A percentile compares a stretch with the other conserved stretches of the same genome.
Conservation (phyloP, 176 grass and related monocot genomes). For the Aegilops bicornis region DNA sequence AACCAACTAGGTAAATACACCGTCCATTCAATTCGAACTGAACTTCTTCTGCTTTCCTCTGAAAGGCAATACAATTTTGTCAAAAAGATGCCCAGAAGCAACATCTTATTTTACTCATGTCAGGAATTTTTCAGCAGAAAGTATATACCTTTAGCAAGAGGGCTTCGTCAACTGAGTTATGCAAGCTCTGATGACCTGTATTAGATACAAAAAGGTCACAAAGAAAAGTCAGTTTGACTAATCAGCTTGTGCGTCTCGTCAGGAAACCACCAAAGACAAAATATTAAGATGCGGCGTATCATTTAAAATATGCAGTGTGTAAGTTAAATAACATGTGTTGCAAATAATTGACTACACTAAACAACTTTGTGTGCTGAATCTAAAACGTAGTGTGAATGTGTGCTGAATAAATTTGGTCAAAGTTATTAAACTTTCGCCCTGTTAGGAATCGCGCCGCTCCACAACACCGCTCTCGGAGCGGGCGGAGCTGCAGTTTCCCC, state of each 20-base stretch:
- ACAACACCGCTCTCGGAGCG: too few relatives aligned
- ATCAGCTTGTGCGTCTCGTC: background rate
- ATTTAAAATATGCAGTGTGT: background rate
- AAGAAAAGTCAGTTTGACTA: slow-evolving; percentile 27
- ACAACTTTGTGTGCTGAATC: background rate
- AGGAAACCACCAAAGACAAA: background rate
- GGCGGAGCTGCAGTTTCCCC: too few relatives aligned
- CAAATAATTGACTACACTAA: background rate
- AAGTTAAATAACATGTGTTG: background rate
- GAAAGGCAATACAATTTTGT: slow-evolving; percentile 33
- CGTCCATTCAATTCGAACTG: slow-evolving; percentile 60
- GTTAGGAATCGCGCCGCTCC: too few relatives aligned
- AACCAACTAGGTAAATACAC: slow-evolving; percentile 89
- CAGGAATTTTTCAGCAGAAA: background rate
- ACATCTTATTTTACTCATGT: background rate
- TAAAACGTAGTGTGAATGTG: background rate
- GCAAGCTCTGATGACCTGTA: slow-evolving; percentile 56
- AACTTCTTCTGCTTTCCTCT: slow-evolving; percentile 80
- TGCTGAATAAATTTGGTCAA: background rate
- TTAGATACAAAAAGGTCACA: background rate
- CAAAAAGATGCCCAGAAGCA: slow-evolving; percentile 18
- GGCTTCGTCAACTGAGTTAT: slow-evolving; percentile 63
- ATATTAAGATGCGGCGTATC: background rate
- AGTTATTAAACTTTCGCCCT: background rate
- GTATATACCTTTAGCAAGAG: slow-evolving; percentile 62